phyloP scores from a whole-genome alignment of 2,329 filamentous ascomycete genomes.

The Calonectria hawksworthii region DNA sequence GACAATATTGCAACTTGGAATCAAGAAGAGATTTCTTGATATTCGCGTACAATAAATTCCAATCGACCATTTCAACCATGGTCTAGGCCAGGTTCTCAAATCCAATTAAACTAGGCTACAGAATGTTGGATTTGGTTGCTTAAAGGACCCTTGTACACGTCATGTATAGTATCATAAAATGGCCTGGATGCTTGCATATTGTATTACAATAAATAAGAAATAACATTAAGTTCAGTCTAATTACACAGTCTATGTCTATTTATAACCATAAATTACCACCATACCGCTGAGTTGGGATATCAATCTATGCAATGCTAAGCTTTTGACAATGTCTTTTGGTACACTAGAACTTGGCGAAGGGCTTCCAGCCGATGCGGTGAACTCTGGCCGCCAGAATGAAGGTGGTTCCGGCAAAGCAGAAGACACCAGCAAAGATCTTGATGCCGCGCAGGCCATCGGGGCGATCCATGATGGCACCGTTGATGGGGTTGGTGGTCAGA shows the following conservation, averaged over 20 bases:
- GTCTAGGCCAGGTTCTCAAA: no score
- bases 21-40: no score
- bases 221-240: not conserved
- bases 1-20: no score
- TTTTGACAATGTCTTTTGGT: not conserved
- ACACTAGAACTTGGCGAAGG: constrained; percentile 8
- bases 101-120: no score
- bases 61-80: no score
- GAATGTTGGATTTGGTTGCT: no score
- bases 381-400: constrained; percentile 35
- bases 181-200: not conserved
- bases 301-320: not conserved
- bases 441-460: constrained; percentile 50
- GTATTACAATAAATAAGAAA: not conserved
- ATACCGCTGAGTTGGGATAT: not conserved
- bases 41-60: no score
- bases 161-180: not conserved
- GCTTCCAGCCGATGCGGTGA: constrained; percentile 19
- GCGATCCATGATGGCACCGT: constrained; percentile 58
- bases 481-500: constrained; percentile 70
- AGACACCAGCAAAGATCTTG: constrained; percentile 52
- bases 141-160: no score
- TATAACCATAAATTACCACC: not conserved
- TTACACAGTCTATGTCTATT: not conserved
- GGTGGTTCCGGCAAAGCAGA: constrained; percentile 36